These are phyloP conservation scores for Arbutus unedo DNA, from an alignment of 148 eudicot genomes.

Conservation along the genomic window DNA sequence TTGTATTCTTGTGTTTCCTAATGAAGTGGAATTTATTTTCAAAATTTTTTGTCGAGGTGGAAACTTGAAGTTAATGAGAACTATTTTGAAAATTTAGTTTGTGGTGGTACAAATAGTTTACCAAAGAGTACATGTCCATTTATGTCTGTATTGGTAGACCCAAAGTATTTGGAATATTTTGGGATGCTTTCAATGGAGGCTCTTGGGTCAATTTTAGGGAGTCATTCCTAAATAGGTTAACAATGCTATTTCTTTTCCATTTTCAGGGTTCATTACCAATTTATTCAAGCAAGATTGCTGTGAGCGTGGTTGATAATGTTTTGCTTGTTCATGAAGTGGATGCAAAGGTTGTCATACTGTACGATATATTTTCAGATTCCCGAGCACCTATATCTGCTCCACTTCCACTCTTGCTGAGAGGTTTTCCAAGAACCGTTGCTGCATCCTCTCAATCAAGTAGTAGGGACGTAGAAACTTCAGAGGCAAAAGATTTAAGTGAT, in stretches of 20 bases:
- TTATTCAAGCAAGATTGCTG: slow-evolving; percentile 79
- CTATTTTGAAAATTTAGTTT: background rate
- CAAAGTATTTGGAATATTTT: background rate
- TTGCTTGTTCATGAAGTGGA: slow-evolving; percentile 96
- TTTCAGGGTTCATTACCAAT: slow-evolving; percentile 91
- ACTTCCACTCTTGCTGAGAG: slow-evolving; percentile 83
- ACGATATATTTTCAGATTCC: slow-evolving; percentile 85
- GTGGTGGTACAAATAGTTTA: background rate
- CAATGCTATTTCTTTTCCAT: background rate
- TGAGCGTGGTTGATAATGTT: slow-evolving; percentile 93
- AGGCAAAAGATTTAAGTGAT: slow-evolving; percentile 34
- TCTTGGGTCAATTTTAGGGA: slow-evolving; percentile 5
- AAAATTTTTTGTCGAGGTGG: background rate
- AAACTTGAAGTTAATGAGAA: background rate
- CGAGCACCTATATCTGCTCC: slow-evolving; percentile 96
- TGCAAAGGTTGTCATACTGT: slow-evolving; percentile 91
- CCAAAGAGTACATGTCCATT: background rate
- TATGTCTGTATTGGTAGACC: background rate
- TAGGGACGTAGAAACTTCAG: slow-evolving; percentile 45
- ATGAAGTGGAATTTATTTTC: no score
- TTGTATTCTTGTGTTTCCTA: background rate
- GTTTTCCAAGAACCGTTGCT: slow-evolving; percentile 38
- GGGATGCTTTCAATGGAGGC: background rate
- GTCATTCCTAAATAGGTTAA: background rate
- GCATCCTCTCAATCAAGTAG: slow-evolving; percentile 36